Evolutionary conservation across 1,139 yeast species (phyloP).

Genomic region (Scheffersomyces cryptocercus): DNA sequence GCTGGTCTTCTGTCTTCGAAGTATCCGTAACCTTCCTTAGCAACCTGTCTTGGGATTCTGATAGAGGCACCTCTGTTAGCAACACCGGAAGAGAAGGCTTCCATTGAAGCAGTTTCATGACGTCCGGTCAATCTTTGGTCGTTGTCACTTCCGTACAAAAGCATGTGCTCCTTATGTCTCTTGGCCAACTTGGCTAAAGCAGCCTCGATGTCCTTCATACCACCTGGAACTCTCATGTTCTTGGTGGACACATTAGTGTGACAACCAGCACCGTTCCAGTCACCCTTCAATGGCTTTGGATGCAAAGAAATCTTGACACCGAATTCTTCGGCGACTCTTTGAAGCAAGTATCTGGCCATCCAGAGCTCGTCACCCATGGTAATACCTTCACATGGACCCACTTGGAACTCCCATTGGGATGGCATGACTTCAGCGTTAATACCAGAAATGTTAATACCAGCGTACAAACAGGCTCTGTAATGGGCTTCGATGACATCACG

Average conservation of each 20-base stretch:
- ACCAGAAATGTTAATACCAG: slow-evolving; percentile 90
- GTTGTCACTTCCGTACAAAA: slow-evolving; percentile 93
- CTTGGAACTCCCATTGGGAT: slow-evolving; percentile 99
- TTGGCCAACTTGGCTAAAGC: slow-evolving; percentile 92
- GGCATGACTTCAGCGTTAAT: slow-evolving; percentile 99
- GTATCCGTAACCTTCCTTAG: slow-evolving; percentile 97
- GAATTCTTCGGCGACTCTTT: slow-evolving; percentile 97
- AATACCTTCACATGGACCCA: slow-evolving; percentile 96
- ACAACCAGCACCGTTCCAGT: slow-evolving; percentile 99
- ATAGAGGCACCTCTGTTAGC: slow-evolving; percentile 99
- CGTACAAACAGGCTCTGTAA: slow-evolving; percentile 94
- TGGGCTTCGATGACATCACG: slow-evolving; percentile 99
- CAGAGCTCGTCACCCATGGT: slow-evolving; percentile 96
- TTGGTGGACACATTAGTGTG: slow-evolving; percentile 97
- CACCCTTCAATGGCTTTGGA: slow-evolving; percentile 98
- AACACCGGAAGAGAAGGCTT: slow-evolving; percentile 90
- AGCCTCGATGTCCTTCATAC: slow-evolving; percentile 89
- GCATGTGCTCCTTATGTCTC: slow-evolving; percentile 96
- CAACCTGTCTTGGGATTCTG: slow-evolving; percentile 98
- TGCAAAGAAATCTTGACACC: slow-evolving; percentile 98
- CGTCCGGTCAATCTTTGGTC: slow-evolving; percentile 95
- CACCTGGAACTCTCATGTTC: slow-evolving; percentile 91
- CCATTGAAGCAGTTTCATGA: slow-evolving; percentile 96
- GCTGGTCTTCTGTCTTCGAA: slow-evolving; percentile 99
- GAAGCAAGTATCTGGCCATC: slow-evolving; percentile 90